phyloP scores from a whole-genome alignment of 495 filamentous ascomycete genomes.

The Xylaria nigripes region DNA sequence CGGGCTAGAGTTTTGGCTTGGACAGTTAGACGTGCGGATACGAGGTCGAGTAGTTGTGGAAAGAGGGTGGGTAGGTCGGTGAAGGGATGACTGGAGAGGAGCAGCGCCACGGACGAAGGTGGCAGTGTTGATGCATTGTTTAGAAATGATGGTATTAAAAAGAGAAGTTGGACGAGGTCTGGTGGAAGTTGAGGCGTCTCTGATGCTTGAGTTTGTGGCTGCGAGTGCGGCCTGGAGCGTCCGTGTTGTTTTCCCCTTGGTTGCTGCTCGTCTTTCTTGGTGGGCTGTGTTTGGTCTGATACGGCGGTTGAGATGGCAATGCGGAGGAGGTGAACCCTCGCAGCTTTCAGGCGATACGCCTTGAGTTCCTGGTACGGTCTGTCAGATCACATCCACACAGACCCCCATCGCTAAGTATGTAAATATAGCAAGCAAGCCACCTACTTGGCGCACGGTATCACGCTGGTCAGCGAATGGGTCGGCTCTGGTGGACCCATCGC shows the following conservation, averaged over 20 bases:
- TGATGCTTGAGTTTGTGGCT: slow-evolving; percentile 10
- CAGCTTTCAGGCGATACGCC: slow-evolving; percentile 31
- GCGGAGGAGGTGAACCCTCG: slow-evolving; percentile 33
- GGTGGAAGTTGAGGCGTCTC: slow-evolving; percentile 14
- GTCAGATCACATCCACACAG: background rate
- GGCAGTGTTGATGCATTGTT: slow-evolving; percentile 16
- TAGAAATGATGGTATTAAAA: slow-evolving; percentile 35
- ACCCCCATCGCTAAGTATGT: background rate
- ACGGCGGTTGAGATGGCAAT: slow-evolving; percentile 28
- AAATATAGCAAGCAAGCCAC: background rate
- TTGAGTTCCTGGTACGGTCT: slow-evolving; percentile 30
- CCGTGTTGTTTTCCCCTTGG: slow-evolving; percentile 23
- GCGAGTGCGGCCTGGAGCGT: slow-evolving; percentile 16
- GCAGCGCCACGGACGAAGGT: slow-evolving; percentile 19
- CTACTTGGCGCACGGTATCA: slow-evolving; percentile 45
- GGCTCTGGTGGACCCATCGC: slow-evolving; percentile 52
- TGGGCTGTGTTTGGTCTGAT: slow-evolving; percentile 14
- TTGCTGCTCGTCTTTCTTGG: slow-evolving; percentile 15
- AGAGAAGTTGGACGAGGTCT: slow-evolving; percentile 36
- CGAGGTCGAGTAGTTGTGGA: slow-evolving; percentile 29
- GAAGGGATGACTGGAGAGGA: slow-evolving; percentile 37
- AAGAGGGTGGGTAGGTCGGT: slow-evolving; percentile 32
- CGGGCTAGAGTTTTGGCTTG: slow-evolving; percentile 36
- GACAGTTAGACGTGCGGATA: slow-evolving; percentile 34
- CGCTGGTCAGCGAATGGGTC: slow-evolving; percentile 46